Base-by-base conservation (phyloP, 75 land plant genomes). In the Chamaecyparis obtusa region DNA sequence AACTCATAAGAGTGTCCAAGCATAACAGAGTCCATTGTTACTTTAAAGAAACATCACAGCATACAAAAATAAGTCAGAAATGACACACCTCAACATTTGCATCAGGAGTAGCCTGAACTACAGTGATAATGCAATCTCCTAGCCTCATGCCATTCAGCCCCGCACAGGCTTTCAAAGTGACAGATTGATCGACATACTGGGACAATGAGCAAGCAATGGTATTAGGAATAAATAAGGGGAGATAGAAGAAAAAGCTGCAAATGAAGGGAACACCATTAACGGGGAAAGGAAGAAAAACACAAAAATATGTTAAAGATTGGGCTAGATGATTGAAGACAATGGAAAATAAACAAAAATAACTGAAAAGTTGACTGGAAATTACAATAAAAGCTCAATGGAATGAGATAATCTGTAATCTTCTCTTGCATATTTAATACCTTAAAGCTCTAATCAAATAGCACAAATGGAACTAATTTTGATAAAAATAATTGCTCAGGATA, bases 111-210 rank as follows among this genome's bases (percentile, higher is more conserved):
- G 97, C 97, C 86, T 91, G 94, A 85, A 94, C 93, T 21, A 89
- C 97, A 67, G 95, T 98, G 41, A 98, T 64, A 16, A 96, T 85
- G 56, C 85, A 67, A 44, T 91, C 95, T 76, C 98, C 99, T 56
- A 98, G 83, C 85, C 91, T 95, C 96, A 98, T 92, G 21, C 99
- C 99, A 93, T 95, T 98, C 35, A 98, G 91, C 19, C 97, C 98
- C 69, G 94, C 95, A 93, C 97, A 96, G 48, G 99, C 99, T 91
- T 94, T 96, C 41, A 80, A 84, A 36, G 97, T 93, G 69, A 94
- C 89, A 24, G 93, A 93, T 27, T 91, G 95, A 90, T 98, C 99
- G 43, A 90, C 85, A 90, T 95, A 98, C 99, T 98, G 94, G 71
- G 86, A 33, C 9, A 86, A 88, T 37, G 60, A 84, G 21, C 15